A percentile compares a stretch with the other conserved stretches of the same genome.
Evolutionary conservation across 2,329 filamentous ascomycete genomes (phyloP).

Genomic region (Polytolypa hystricis): DNA sequence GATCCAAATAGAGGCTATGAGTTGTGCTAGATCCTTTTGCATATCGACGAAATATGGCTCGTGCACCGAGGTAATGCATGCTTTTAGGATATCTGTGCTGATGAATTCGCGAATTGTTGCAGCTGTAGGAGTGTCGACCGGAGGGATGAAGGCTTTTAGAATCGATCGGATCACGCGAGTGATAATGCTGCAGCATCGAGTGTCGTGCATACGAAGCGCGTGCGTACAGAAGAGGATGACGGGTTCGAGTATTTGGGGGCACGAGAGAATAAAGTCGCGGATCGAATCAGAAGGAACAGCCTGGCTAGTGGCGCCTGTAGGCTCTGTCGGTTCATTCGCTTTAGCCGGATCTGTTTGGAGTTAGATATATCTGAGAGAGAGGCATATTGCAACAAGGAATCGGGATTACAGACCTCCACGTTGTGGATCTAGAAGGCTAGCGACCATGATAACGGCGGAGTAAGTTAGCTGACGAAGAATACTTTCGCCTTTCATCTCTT

Average conservation of each 20-base stretch:
- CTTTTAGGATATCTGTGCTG: constrained; percentile 75
- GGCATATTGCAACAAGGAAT: neutral
- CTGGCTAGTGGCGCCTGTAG: constrained; percentile 22
- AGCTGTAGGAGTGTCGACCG: constrained; percentile 40
- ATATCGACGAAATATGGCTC: constrained; percentile 95
- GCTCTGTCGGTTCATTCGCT: constrained; percentile 20
- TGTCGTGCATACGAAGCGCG: constrained; percentile 79
- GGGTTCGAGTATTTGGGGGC: constrained; percentile 69
- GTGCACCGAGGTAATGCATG: constrained; percentile 79
- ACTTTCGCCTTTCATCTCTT: constrained; percentile 97
- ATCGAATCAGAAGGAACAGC: constrained; percentile 44
- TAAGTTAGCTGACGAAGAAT: constrained; percentile 88
- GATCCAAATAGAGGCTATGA: constrained; percentile 77
- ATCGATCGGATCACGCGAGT: constrained; percentile 78
- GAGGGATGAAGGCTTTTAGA: constrained; percentile 60
- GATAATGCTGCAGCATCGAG: constrained; percentile 74
- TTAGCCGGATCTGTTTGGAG: constrained; percentile 24
- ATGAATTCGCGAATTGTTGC: constrained; percentile 78
- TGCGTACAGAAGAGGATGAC: constrained; percentile 87
- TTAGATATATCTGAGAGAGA: constrained; percentile 8
- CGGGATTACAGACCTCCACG: constrained; percentile 42
- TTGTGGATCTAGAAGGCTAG: constrained; percentile 70
- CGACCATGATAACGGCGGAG: constrained; percentile 82
- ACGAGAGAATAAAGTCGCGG: constrained; percentile 70
- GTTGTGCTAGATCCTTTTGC: constrained; percentile 77